Percentiles rank a stretch among this genome's conserved stretches.
phyloP scores from a whole-genome alignment of 2,329 filamentous ascomycete species.

The Aspergillus ochraceoroseus region DNA sequence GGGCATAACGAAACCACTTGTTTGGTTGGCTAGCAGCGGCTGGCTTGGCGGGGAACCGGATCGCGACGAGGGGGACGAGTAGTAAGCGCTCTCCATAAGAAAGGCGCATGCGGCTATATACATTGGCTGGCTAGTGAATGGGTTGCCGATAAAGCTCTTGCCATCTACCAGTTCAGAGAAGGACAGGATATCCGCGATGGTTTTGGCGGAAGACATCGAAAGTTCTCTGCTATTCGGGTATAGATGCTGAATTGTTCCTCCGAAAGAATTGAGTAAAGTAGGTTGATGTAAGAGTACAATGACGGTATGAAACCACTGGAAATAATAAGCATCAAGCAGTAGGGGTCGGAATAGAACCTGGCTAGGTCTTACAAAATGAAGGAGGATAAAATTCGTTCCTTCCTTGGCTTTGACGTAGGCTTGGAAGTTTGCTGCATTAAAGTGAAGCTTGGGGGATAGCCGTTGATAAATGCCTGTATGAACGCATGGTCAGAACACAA shows the following conservation, averaged over 20 bases:
- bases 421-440: constrained; percentile 81
- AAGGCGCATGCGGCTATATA: constrained; percentile 90
- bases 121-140: constrained; percentile 84
- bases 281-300: constrained; percentile 83
- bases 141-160: constrained; percentile 80
- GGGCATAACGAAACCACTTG: constrained; percentile 35
- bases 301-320: constrained; percentile 72
- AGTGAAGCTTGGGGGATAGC: constrained; percentile 69
- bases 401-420: constrained; percentile 75
- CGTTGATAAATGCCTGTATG: constrained; percentile 59
- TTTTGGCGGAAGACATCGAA: constrained; percentile 86
- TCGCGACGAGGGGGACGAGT: constrained; percentile 61
- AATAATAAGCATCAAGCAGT: constrained; percentile 16
- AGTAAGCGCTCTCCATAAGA: constrained; percentile 71
- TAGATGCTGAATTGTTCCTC: constrained; percentile 63
- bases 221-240: constrained; percentile 73
- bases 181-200: constrained; percentile 80
- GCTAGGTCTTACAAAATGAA: constrained; percentile 57
- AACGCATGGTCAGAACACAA: constrained; percentile 3
- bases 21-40: constrained; percentile 30
- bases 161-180: constrained; percentile 82
- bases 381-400: constrained; percentile 77
- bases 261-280: constrained; percentile 72
- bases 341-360: background rate
- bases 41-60: constrained; percentile 50